Evolutionary conservation across 805 yeast genomes (phyloP).

Genomic region (Candida caryicola): DNA sequence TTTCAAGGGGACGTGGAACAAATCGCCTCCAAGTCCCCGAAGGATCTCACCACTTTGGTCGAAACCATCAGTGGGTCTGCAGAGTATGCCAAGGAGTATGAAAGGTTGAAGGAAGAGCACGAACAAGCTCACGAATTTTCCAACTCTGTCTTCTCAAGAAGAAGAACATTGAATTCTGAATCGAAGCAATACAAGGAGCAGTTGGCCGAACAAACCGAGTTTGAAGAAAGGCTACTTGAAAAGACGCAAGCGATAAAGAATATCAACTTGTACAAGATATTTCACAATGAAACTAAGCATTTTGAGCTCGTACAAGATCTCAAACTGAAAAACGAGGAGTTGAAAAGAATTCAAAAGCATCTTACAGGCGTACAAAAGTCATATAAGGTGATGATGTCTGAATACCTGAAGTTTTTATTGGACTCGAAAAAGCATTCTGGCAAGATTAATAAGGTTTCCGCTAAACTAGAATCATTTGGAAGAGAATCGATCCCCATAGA

Average conservation of each 20-base stretch:
- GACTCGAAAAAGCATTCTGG: constrained; percentile 40
- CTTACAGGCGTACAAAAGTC: constrained; percentile 26
- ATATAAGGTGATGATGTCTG: constrained; percentile 28
- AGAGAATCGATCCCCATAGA: constrained; percentile 59
- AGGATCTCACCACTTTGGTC: constrained; percentile 66
- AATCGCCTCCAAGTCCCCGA: constrained; percentile 82
- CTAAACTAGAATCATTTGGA: constrained; percentile 43
- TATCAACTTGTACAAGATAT: constrained; percentile 62
- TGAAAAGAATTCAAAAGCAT: constrained; percentile 32
- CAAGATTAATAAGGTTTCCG: constrained; percentile 32
- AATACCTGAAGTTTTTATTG: constrained; percentile 47
- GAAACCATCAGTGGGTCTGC: constrained; percentile 84
- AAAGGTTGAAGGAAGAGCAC: constrained; percentile 55
- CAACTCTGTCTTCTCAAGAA: constrained; percentile 61
- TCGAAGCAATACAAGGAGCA: constrained; percentile 76
- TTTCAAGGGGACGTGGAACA: constrained; percentile 97
- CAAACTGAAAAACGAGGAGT: constrained; percentile 31
- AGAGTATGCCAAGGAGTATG: constrained; percentile 67
- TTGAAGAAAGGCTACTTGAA: constrained; percentile 52
- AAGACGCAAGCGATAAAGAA: constrained; percentile 45
- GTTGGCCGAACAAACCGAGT: constrained; percentile 65
- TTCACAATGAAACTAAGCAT: constrained; percentile 51
- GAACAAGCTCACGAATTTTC: constrained; percentile 66
- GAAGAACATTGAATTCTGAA: constrained; percentile 69
- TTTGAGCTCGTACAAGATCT: constrained; percentile 32